A percentile compares a stretch with the other conserved stretches of the same genome.
phyloP scores from a whole-genome alignment of 2,329 filamentous ascomycete species.

The Neofusicoccum sp. region DNA sequence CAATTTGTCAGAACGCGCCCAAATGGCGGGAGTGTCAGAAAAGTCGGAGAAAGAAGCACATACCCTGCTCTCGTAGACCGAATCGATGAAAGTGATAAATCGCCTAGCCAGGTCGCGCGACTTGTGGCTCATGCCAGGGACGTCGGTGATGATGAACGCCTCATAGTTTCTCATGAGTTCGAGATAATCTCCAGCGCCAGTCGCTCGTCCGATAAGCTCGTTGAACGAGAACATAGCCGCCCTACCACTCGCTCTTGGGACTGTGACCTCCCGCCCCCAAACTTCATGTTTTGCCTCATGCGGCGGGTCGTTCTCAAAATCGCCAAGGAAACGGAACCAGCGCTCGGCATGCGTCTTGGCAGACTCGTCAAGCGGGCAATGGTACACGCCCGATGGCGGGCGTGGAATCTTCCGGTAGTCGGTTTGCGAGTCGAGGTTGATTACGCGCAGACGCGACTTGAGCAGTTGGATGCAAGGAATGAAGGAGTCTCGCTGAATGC shows the following conservation, averaged over 20 bases:
- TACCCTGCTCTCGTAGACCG: slow-evolving; percentile 76
- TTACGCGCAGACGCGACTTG: slow-evolving; percentile 77
- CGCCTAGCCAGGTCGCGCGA: slow-evolving; percentile 84
- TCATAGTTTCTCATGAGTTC: slow-evolving; percentile 89
- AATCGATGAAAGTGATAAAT: slow-evolving; percentile 97
- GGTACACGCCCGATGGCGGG: slow-evolving; percentile 89
- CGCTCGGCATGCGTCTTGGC: slow-evolving; percentile 81
- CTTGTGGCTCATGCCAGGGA: slow-evolving; percentile 86
- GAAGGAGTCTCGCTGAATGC: slow-evolving; percentile 93
- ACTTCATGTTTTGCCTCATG: slow-evolving; percentile 78
- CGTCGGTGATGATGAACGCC: slow-evolving; percentile 85
- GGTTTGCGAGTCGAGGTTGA: slow-evolving; percentile 91
- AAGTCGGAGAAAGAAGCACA: slow-evolving; percentile 22
- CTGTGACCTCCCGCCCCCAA: slow-evolving; percentile 87
- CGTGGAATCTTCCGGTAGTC: slow-evolving; percentile 97
- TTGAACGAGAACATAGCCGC: slow-evolving; percentile 91
- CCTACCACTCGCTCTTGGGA: slow-evolving; percentile 82
- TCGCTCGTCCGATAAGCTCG: slow-evolving; percentile 84
- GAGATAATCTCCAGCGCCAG: slow-evolving; percentile 90
- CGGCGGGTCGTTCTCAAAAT: slow-evolving; percentile 71
- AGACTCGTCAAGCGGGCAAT: slow-evolving; percentile 77
- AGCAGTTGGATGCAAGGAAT: slow-evolving; percentile 92
- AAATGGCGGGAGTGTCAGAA: neutral
- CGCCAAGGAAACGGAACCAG: slow-evolving; percentile 94
- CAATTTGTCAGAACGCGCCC: slow-evolving; percentile 23